Conservation (phyloP, 2,329 filamentous ascomycete species). For the Verticillium tricorpus region DNA sequence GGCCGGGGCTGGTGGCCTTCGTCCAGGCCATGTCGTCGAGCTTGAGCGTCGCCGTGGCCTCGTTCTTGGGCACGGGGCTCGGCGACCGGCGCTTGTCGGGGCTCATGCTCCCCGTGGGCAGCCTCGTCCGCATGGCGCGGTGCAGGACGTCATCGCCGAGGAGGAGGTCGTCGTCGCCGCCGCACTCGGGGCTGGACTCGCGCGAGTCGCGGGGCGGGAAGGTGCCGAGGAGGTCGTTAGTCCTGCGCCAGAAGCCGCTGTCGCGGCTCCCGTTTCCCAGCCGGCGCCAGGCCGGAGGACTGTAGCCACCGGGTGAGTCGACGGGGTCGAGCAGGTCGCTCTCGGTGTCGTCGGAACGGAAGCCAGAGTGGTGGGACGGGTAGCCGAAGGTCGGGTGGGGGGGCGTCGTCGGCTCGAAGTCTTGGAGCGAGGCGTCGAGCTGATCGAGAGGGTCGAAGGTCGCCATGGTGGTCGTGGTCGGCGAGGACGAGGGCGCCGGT, state of each 20-base stretch:
- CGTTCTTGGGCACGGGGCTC: slow-evolving; percentile 41
- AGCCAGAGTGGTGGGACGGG: slow-evolving; percentile 37
- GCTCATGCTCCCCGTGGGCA: slow-evolving; percentile 52
- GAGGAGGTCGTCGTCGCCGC: slow-evolving; percentile 28
- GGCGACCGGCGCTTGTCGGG: slow-evolving; percentile 45
- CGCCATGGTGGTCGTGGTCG: slow-evolving; percentile 5
- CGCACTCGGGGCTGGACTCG: slow-evolving; percentile 27
- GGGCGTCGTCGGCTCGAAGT: slow-evolving; percentile 46
- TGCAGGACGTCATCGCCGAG: slow-evolving; percentile 38
- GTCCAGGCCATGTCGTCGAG: slow-evolving; percentile 25
- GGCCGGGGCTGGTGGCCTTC: slow-evolving; percentile 11
- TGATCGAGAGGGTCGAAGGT: slow-evolving; percentile 30
- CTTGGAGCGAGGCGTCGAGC: slow-evolving; percentile 50
- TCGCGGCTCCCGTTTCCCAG: slow-evolving; percentile 55
- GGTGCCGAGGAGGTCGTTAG: slow-evolving; percentile 47
- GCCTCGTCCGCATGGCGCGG: slow-evolving; percentile 48
- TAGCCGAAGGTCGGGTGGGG: slow-evolving; percentile 27
- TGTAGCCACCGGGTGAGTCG: slow-evolving; percentile 54
- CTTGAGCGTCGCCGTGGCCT: slow-evolving; percentile 31
- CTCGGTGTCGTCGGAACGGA: slow-evolving; percentile 33
- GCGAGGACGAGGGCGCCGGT: slow-evolving; percentile 9
- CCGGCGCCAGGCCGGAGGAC: slow-evolving; percentile 56
- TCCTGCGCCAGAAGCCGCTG: slow-evolving; percentile 55
- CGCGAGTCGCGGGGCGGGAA: slow-evolving; percentile 26
- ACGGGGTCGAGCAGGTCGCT: slow-evolving; percentile 31